A percentile compares a stretch with the other conserved stretches of the same genome.
phyloP scores from a whole-genome alignment of 768 basidiomycete species.

The Termitomyces sp. region DNA sequence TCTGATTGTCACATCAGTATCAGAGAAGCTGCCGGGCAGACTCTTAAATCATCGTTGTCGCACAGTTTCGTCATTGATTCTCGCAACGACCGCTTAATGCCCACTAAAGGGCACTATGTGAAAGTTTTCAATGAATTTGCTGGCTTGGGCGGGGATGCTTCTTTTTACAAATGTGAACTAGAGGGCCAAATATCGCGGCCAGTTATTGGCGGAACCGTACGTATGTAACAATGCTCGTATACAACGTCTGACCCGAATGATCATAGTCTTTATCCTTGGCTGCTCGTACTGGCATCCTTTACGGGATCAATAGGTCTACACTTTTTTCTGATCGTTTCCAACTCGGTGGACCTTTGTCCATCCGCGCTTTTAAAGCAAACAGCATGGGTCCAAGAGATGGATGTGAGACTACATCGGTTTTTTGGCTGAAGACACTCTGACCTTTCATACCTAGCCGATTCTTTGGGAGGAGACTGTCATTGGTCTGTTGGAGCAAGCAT shows the following conservation, averaged over 20 bases:
- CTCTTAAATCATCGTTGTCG: slow-evolving; percentile 76
- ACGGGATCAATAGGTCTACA: slow-evolving; percentile 46
- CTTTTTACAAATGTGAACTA: slow-evolving; percentile 68
- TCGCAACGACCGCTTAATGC: slow-evolving; percentile 62
- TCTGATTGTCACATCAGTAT: slow-evolving; percentile 43
- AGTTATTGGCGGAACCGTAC: slow-evolving; percentile 52
- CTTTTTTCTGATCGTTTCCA: slow-evolving; percentile 86
- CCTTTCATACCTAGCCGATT: slow-evolving; percentile 53
- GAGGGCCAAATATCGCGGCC: slow-evolving; percentile 60
- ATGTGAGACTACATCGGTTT: slow-evolving; percentile 31
- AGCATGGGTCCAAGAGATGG: slow-evolving; percentile 75
- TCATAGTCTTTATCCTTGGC: slow-evolving; percentile 69
- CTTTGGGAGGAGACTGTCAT: slow-evolving; percentile 75
- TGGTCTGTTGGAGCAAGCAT: slow-evolving; percentile 76
- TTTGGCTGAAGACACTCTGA: background rate
- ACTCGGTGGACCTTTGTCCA: slow-evolving; percentile 83
- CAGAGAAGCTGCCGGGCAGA: slow-evolving; percentile 75
- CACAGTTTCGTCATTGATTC: slow-evolving; percentile 76
- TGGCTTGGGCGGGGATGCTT: slow-evolving; percentile 76
- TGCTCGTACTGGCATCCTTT: slow-evolving; percentile 65
- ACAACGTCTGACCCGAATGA: background rate
- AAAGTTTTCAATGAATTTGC: slow-evolving; percentile 69
- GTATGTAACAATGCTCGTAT: slow-evolving; percentile 17
- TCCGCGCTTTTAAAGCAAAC: slow-evolving; percentile 73
- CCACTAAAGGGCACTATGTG: slow-evolving; percentile 55